Evolutionary conservation across 352 stramenopile genomes (phyloP), one percentile per base, ranked within the genome.

Genomic region (Phytopythium oedochilum): DNA sequence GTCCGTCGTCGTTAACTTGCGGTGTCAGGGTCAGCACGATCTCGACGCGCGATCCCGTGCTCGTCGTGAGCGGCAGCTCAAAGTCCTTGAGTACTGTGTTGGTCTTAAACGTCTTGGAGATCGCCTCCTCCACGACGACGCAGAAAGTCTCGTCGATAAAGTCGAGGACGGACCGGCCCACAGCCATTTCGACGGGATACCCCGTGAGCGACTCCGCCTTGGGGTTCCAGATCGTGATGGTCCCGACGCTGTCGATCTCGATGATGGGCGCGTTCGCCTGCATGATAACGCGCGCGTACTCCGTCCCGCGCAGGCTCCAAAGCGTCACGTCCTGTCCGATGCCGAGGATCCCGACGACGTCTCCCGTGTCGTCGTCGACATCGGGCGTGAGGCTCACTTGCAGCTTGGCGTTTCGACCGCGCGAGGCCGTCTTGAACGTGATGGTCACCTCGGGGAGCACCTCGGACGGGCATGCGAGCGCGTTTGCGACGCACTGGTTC

Each of bases 201-300:
- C 81, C 80, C n/a, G 76, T 91, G 31, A 88, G 53, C n/a, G 66
- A 64, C 46, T 77, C 78, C 0, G 67, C 73, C 57, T 86, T 86
- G 18, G 64, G 60, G 51, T 92, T 91, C 82, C 82, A 92, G 38
- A 88, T 62, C 17, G 64, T 78, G 50, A 92, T 78, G 10, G 60
- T 35, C 10, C 75, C 84, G n/a, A 87, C 59, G 45, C 66, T 61
- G 57, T 95, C 80, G 18, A 93, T 64, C 55, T 88, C 83, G 42
- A 95, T 76, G 31, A 93, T 91, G 1, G 82, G 79, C 20, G 76
- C 74, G 55, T 89, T 92, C 2, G 81, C 81, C 38, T 86, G 83
- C 60, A 88, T 82, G 52, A 88, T 74, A 11, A 91, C 73, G 29
- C 64, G 56, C 43, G 69, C 67, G 64, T 87, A 86, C 57, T 89